Base-by-base conservation (phyloP, 768 basidiomycete species). In the Multifurca ochricompacta region DNA sequence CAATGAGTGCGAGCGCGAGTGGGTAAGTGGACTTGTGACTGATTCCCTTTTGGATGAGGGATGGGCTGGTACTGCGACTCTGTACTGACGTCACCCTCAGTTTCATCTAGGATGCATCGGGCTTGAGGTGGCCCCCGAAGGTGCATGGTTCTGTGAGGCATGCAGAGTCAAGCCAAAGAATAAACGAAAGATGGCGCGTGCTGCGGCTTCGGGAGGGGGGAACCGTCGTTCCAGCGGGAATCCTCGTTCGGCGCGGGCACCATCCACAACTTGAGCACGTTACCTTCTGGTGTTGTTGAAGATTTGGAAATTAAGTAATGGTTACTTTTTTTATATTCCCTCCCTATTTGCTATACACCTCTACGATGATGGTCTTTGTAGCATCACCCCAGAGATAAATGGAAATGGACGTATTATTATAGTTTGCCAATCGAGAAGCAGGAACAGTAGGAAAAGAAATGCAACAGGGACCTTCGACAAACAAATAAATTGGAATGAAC, bases 71-170 rank as follows among this genome's bases (percentile, higher is more conserved):
- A n/a, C n/a, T 9, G 46, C 16, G 21, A 47, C 9, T 25, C 7
- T 13, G 44, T 51, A 5, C 14, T 44, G 45, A 13, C 44, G 27
- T 42, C 4, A 3, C 14, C 47, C 34, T 34, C 62, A 92, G 89
- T 92, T 91, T 74, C 89, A 92, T 67, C 73, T 91, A 52, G 73
- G 71, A 13, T 92, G 89, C 66, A 79, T 88, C 40, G 83, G 83
- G 0, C 74, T 92, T 39, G 71, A 74, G 2, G 74, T 74, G 5
- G 75, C 80, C 4, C 89, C 90, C 0, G 78, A 80, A 1, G 87
- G 85, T 1, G 73, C 72, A 23, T 91, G 89, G 89, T 87, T 76
- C 64, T 91, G 89, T 66, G 81, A 85, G 0, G 69, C 70, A 3
- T 91, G 89, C 62, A 75, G 71, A 53, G 69, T 65, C 37, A 85